Base-by-base conservation (phyloP, 352 stramenopile species). In the Thraustotheca clavata region DNA sequence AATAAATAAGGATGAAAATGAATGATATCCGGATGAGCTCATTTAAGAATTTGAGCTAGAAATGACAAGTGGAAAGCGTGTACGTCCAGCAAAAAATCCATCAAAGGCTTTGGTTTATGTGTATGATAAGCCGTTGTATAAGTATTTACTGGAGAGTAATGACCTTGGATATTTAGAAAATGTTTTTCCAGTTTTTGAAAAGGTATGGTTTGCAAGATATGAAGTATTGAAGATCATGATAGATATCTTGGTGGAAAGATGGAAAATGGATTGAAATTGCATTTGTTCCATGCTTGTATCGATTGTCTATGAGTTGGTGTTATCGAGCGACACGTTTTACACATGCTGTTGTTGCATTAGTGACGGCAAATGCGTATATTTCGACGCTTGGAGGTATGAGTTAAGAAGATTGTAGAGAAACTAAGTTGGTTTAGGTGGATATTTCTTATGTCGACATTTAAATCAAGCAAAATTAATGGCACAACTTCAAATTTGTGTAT, bases 351-450 rank as follows among this genome's bases (percentile, higher is more conserved):
- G 76, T 90, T 27, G 79, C 83, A 22, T 69, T 92, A 2, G 80
- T 92, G 46, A 92, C 83, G 0, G 80, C 81, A 0, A 92, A 92
- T 67, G 83, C 83, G 46, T 92, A 89, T 71, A 81, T 92, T 48
- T 92, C 83, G 59, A 92, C 83, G 54, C 72, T 92, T 1, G 83
- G 83, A 31, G 83, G 83, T 65, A 16, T 22, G 36, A 47, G 20
- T 22, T 46, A 24, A 47, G 16, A 46, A 4, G 20, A 61, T 48
- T 14, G 38, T 18, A 16, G 38, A 43, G 16, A 20, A 43, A 43
- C 38, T 16, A 20, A 31, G 41, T 33, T 27, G 20, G 16, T 38
- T 29, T 49, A 65, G 57, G 57, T 11, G 83, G 83, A 22, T 83
- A 90, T 65, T 92, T 92, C 49, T 49, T 92, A 46, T 92, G 83